Percentiles rank a stretch among this genome's conserved stretches.
phyloP scores from a whole-genome alignment of 306 rosid species.

The Quercus variabilis region DNA sequence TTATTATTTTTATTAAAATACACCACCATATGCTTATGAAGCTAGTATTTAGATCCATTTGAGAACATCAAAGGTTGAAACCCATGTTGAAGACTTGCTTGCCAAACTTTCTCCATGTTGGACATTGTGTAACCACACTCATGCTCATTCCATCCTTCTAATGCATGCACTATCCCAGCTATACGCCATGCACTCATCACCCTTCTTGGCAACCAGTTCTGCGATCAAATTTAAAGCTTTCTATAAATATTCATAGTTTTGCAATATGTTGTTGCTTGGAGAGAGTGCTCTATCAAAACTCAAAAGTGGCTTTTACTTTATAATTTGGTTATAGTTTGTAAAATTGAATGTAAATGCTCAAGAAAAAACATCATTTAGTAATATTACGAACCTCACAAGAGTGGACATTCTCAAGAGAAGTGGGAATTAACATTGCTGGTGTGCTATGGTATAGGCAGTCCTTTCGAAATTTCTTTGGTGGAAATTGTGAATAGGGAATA shows the following conservation, averaged over 20 bases:
- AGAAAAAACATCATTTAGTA: too few relatives aligned
- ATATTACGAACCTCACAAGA: constrained; percentile 66
- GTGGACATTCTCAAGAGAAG: constrained; percentile 45
- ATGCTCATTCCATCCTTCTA: constrained; percentile 58
- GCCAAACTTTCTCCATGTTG: constrained; percentile 50
- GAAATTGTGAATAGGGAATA: constrained; percentile 65
- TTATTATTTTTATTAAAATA: too few relatives aligned
- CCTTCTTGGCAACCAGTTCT: constrained; percentile 74
- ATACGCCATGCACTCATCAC: constrained; percentile 80
- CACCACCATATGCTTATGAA: too few relatives aligned
- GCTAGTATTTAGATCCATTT: too few relatives aligned
- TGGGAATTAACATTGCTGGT: constrained; percentile 65
- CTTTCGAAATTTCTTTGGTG: constrained; percentile 56
- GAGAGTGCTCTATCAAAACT: too few relatives aligned
- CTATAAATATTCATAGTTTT: not conserved
- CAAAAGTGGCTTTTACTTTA: too few relatives aligned
- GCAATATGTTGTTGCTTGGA: too few relatives aligned
- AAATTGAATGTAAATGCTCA: too few relatives aligned
- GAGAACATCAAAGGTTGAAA: constrained; percentile 30
- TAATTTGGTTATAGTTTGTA: too few relatives aligned
- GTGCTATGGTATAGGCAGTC: constrained; percentile 65
- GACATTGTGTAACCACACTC: constrained; percentile 54
- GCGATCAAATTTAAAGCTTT: constrained; percentile 1
- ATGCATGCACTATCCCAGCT: constrained; percentile 62
- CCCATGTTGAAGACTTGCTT: constrained; percentile 49